Base-by-base conservation (phyloP, 2,329 filamentous ascomycete genomes). In the Paraconiothyrium brasiliense region DNA sequence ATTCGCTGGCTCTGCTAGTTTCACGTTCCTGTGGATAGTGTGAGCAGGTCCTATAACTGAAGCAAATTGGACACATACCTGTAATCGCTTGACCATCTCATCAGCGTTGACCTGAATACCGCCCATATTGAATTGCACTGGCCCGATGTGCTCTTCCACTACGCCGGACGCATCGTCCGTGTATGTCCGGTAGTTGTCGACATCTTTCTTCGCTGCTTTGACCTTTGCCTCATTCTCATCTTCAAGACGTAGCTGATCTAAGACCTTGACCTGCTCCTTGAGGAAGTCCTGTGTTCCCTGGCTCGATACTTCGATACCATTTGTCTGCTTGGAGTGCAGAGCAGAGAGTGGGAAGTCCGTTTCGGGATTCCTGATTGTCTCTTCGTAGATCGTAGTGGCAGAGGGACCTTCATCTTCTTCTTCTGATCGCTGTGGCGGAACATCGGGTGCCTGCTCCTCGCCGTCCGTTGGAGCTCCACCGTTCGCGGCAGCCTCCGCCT, bases 51-150 rank as follows among this genome's bases (percentile, higher is more conserved):
- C n/a, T 30, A 13, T 16, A 4, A 2, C 16, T 9, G 27, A 13
- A 30, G 2, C 27, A 37, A 32, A 43, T 13, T 2, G 4, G 24
- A 9, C n/a, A 59, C 69, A 41, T 80, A 94, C 92, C 87, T 93
- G 94, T 63, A 97, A 84, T 70, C 91, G 88, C 78, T 93, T 91
- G 60, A 97, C 81, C 91, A 96, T 95, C 72, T 97, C 93, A 74
- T 97, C 94, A 9, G 93, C 93, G 79, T 97, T 93, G 34, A 97
- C 92, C 76, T 97, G 93, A 65, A 99, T 97, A 57, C 95, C 95
- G 46, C 95, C 95, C 86, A 99, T 95, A 77, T 99, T 99, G 82
- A 98, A 97, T 75, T 97, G 93, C 66, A 97, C 93, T 0, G 94
- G 93, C 0, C 94, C 94, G 72, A 97, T 97, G 71, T 97, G 93